phyloP scores from a whole-genome alignment of 805 yeast genomes.

The Henningerozyma blattae region DNA sequence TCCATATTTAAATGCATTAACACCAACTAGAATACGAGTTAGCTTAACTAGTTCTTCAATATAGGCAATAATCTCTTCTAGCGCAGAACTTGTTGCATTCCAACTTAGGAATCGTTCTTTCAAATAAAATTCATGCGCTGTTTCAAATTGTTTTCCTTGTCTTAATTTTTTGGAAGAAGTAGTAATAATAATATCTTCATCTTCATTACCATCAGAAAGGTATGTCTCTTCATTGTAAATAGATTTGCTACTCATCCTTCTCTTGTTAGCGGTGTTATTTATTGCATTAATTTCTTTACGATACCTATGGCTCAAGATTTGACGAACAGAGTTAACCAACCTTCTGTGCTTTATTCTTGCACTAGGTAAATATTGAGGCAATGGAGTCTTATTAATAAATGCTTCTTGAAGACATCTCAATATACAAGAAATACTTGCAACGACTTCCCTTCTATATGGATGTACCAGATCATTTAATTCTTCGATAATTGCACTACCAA shows the following conservation, averaged over 20 bases:
- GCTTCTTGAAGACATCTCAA: conserved; percentile 35
- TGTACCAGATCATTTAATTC: conserved; percentile 29
- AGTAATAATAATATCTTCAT: conserved; percentile 4
- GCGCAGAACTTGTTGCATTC: conserved; percentile 39
- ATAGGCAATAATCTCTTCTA: conserved; percentile 38
- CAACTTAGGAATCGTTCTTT: conserved; percentile 34
- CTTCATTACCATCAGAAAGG: conserved; percentile 17
- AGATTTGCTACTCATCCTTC: not conserved
- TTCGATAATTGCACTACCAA: conserved; percentile 36
- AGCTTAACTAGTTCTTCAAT: conserved; percentile 34
- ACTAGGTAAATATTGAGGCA: conserved; percentile 41
- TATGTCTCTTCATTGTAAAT: conserved; percentile 1
- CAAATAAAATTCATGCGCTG: conserved; percentile 20
- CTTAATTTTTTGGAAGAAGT: not conserved
- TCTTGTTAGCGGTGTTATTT: not conserved
- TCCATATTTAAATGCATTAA: conserved; percentile 38
- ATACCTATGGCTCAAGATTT: conserved; percentile 24
- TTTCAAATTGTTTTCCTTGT: conserved; percentile 2
- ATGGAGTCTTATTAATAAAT: conserved; percentile 31
- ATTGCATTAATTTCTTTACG: conserved; percentile 1
- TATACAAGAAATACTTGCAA: conserved; percentile 28
- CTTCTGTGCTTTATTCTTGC: conserved; percentile 36
- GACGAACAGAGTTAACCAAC: conserved; percentile 31
- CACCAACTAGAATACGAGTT: conserved; percentile 34
- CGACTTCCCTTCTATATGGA: conserved; percentile 33